A percentile compares a stretch with the other conserved stretches of the same genome.
Conservation (phyloP, 140 eudicot species). For the Bidens hawaiensis region DNA sequence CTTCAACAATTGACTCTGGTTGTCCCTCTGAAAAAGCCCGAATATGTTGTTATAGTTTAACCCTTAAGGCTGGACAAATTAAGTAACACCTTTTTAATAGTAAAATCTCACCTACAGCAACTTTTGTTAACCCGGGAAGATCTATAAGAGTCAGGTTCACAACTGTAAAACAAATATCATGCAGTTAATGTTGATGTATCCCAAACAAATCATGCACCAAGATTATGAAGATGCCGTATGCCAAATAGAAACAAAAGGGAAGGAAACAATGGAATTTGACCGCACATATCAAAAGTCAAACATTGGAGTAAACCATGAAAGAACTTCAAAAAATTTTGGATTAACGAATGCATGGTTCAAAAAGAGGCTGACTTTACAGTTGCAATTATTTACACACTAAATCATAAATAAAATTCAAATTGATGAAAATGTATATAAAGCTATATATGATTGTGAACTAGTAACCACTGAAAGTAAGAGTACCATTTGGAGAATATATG, state of each 20-base stretch:
- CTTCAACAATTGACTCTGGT: slow-evolving; percentile 83
- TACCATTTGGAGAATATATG: slow-evolving; percentile 96
- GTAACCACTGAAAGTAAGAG: slow-evolving; percentile 5
- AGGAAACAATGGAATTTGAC: not conserved
- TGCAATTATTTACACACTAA: slow-evolving; percentile 10
- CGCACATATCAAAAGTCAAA: slow-evolving; percentile 7
- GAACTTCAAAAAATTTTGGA: not conserved
- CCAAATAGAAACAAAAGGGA: not conserved
- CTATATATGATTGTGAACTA: not conserved
- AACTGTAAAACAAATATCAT: slow-evolving; percentile 54
- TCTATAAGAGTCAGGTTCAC: slow-evolving; percentile 96
- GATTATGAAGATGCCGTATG: not conserved
- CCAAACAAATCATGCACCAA: not conserved
- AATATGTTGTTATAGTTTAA: slow-evolving; percentile 9
- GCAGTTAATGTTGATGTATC: slow-evolving; percentile 16
- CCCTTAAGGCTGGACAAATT: not conserved
- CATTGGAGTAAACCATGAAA: not conserved
- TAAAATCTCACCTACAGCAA: slow-evolving; percentile 89
- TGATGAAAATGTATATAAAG: not conserved
- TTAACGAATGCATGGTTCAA: not conserved
- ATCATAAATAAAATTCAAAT: not conserved
- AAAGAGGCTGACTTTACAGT: slow-evolving; percentile 5
- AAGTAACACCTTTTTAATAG: slow-evolving; percentile 21
- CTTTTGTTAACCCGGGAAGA: slow-evolving; percentile 99
- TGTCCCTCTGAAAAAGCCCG: slow-evolving; percentile 83